phyloP scores from a whole-genome alignment of 345 rosid genomes.

The Corchorus olitorius region DNA sequence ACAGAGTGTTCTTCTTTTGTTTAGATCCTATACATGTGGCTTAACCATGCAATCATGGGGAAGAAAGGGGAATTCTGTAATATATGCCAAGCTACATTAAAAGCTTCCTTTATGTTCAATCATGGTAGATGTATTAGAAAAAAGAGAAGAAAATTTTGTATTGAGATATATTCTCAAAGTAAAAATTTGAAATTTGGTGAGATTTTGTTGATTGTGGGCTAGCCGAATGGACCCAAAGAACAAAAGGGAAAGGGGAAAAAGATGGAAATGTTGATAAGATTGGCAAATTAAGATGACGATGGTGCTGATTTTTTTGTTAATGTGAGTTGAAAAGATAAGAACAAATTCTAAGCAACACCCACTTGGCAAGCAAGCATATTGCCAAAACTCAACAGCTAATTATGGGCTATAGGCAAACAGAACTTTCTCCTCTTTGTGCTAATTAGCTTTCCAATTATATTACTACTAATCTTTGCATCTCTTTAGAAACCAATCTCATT shows the following conservation, averaged over 20 bases:
- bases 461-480: no score
- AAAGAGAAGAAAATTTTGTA: no score
- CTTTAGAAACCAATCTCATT: no score
- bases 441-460: neutral
- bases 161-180: neutral
- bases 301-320: neutral
- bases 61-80: no score
- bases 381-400: constrained; percentile 1
- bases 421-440: neutral
- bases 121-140: neutral
- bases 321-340: constrained; percentile 1
- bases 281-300: neutral
- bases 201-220: neutral
- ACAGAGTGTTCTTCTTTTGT: no score
- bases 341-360: constrained; percentile 1
- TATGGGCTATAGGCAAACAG: neutral
- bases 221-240: constrained; percentile 1
- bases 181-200: neutral
- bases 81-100: neutral
- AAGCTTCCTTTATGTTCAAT: neutral
- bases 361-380: constrained; percentile 8
- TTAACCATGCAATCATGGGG: no score
- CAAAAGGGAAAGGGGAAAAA: neutral
- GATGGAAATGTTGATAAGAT: neutral
- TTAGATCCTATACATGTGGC: no score